Evolutionary conservation across 768 basidiomycete species (phyloP).

Genomic region (Amanita rubescens): DNA sequence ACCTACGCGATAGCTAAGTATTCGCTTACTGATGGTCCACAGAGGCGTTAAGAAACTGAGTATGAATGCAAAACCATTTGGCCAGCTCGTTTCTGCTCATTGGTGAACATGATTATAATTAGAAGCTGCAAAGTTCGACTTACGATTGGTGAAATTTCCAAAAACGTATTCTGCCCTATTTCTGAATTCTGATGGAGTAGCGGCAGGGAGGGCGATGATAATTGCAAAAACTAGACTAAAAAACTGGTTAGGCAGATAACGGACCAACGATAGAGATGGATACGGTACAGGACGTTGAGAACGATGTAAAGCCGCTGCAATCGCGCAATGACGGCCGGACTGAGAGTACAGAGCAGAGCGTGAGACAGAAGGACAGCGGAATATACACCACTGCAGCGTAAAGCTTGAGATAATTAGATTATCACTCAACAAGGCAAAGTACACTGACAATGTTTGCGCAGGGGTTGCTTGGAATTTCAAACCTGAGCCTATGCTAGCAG

Average conservation of each 20-base stretch:
- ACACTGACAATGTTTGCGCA: conserved; percentile 37
- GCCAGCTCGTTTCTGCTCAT: conserved; percentile 44
- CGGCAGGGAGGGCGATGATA: conserved; percentile 60
- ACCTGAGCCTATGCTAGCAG: conserved; percentile 46
- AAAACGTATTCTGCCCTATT: conserved; percentile 59
- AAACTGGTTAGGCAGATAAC: no score
- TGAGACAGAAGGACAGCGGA: conserved; percentile 53
- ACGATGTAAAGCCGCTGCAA: conserved; percentile 63
- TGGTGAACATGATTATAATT: not conserved
- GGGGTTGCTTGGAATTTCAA: conserved; percentile 33
- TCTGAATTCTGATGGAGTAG: conserved; percentile 51
- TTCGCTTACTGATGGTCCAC: conserved; percentile 33
- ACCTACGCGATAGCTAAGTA: not conserved
- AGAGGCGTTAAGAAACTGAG: conserved; percentile 34
- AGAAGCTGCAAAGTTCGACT: conserved; percentile 9
- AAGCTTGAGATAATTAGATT: not conserved
- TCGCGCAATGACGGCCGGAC: conserved; percentile 58
- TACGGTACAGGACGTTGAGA: conserved; percentile 56
- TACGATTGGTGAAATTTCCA: conserved; percentile 54
- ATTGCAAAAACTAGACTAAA: conserved; percentile 53
- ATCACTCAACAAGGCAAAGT: not conserved
- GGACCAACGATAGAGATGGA: not conserved
- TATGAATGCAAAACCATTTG: conserved; percentile 51
- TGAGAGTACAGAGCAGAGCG: conserved; percentile 59
- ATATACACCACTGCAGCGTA: conserved; percentile 51